Base-by-base conservation (phyloP, 176 grass and related monocot genomes). In the Panicum miliaceum region DNA sequence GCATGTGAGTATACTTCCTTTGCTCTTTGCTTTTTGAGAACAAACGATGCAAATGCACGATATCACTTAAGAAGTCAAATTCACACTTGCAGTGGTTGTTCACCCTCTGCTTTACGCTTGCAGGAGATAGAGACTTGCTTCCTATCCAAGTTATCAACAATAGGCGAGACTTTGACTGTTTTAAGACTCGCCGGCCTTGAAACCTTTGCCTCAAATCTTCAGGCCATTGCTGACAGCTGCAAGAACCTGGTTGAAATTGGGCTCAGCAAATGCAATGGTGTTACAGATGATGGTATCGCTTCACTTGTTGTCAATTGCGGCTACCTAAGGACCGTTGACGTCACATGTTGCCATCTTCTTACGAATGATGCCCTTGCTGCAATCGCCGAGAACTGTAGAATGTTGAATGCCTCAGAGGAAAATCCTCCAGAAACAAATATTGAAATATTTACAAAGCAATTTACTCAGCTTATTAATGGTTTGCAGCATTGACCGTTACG, bases 181-280 rank as follows among this genome's bases (percentile, higher is more conserved):
- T 34, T 96, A 74, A 87, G 90, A 89, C 88, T 96, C 9, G 93
- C 90, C 50, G 90, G 90, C 29, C 76, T 92, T 60, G 70, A 89
- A 83, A 67, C 92, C 43, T 86, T 68, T 36, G 22, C 64, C 51
- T 87, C 93, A 59, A 83, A 60, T 68, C 84, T 96, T 59, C 40
- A 75, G 59, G 79, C 67, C 22, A 75, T 96, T 47, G 90, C 88
- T 26, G 13, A 35, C 42, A 82, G 65, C 41, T 96, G 93, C 88
- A 92, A 84, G 78, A 92, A 87, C 48, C 68, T 96, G 76, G 56
- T 84, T 16, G 88, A 92, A 53, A 96, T 96, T 66, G 88, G 93
- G 51, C 90, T 96, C 54, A 87, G 90, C 78, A 96, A 96, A 96
- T 96, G 93, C 81, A 65, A 79, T 10, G 81, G 85, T 1, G 66